Base-by-base conservation (phyloP, 352 stramenopile genomes). In the Aphanomyces invadans region DNA sequence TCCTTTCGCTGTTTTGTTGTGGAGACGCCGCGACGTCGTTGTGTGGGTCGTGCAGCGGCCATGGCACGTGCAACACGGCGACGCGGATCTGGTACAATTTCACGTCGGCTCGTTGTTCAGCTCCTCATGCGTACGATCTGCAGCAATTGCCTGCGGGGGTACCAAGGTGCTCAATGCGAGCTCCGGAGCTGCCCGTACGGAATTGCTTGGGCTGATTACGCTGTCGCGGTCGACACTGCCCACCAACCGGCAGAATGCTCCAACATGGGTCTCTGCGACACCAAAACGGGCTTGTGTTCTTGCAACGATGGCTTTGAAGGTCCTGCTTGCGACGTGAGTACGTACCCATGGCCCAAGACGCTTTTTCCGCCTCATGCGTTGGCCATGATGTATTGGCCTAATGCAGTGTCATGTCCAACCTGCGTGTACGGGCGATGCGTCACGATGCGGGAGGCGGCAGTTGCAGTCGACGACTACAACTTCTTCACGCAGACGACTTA, bases 231-330 rank as follows among this genome's bases (percentile, higher is more conserved):
- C 17, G 73, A 89, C 60, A 77, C 73, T 4, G 79, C 83, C 11
- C 81, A 89, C 56, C 65, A 69, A n/a, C 73, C 83, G 23, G 77
- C 75, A 19, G 80, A 87, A 68, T 92, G 83, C 65, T 90, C 83
- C 5, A 86, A 87, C 65, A 79, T 79, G 21, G 83, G 83, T 0
- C 68, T 74, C 21, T 92, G 83, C 29, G 79, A 89, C 63, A 36
- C 54, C 9, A 39, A 71, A 0, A 84, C 76, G 0, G 91, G 90
- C 1, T 10, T 54, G 28, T 88, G 79, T 63, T 49, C 26, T 0
- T 88, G 79, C 62, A 32, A 42, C 0, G n/a, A 32, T 4, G 76
- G 72, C 2, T 89, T 87, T 70, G 62, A 72, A 29, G 80, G 80
- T 10, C 29, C 76, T 11, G 89, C 89, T 2, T 97, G 90, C 68